These are phyloP conservation scores for Turritis glabra DNA, from an alignment of 345 rosid species.

Conservation along the genomic window DNA sequence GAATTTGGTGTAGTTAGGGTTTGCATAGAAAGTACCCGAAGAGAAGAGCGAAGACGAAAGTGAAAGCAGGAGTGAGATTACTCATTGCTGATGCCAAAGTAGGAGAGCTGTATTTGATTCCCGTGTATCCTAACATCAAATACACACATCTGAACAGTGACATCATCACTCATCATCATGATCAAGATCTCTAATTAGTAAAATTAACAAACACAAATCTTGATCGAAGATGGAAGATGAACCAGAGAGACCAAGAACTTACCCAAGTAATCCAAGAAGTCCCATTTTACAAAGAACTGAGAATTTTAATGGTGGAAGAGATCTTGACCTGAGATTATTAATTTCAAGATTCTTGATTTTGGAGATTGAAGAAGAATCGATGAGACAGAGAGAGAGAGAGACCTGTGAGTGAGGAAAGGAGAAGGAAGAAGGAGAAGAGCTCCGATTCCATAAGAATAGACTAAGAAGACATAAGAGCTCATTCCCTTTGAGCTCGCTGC, in stretches of 20 bases:
- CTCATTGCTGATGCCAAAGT: slow-evolving; percentile 60
- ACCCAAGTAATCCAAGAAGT: slow-evolving; percentile 54
- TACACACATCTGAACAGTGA: slow-evolving; percentile 40
- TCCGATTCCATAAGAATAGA: slow-evolving; percentile 47
- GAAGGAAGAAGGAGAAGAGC: slow-evolving; percentile 48
- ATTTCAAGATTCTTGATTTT: not conserved
- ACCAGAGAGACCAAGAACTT: slow-evolving; percentile 1
- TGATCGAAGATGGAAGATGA: not conserved
- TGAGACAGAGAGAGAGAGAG: not conserved
- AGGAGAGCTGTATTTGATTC: slow-evolving; percentile 58
- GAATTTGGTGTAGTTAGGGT: not conserved
- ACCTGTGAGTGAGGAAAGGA: slow-evolving; percentile 51
- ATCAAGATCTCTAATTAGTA: slow-evolving; percentile 4
- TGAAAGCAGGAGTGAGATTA: slow-evolving; percentile 61
- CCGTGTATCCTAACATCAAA: slow-evolving; percentile 44
- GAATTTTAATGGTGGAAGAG: slow-evolving; percentile 38
- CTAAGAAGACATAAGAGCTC: slow-evolving; percentile 48
- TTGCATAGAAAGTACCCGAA: slow-evolving; percentile 45
- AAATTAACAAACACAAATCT: not conserved
- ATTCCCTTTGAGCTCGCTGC: slow-evolving; percentile 50
- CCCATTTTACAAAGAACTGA: slow-evolving; percentile 43
- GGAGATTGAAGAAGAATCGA: not conserved
- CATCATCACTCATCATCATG: slow-evolving; percentile 6
- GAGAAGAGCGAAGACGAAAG: slow-evolving; percentile 56
- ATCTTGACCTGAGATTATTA: slow-evolving; percentile 31